A percentile compares a stretch with the other conserved stretches of the same genome.
Conservation (phyloP, 1,139 yeast species). For the Blastobotrys elegans region DNA sequence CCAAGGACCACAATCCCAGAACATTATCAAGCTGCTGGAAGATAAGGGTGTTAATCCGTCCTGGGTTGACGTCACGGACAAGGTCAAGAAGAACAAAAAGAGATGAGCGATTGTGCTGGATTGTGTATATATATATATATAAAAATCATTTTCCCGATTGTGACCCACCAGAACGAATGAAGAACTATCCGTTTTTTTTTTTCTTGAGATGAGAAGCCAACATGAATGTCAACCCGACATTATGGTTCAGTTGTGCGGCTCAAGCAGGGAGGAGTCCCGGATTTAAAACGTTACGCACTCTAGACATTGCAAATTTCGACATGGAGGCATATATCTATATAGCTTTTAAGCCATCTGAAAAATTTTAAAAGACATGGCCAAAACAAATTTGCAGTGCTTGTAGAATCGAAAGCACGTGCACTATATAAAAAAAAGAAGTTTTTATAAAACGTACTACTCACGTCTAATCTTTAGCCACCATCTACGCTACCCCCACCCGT, state of each 20-base stretch:
- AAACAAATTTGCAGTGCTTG: too few species aligned
- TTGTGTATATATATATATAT: not conserved
- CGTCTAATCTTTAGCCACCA: not conserved
- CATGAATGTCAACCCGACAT: too few species aligned
- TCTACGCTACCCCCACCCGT: not conserved
- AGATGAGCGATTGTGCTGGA: not conserved
- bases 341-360: too few species aligned
- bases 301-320: too few species aligned
- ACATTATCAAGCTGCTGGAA: conserved; percentile 53
- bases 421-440: not conserved
- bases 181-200: too few species aligned
- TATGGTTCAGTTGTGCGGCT: too few species aligned
- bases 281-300: too few species aligned
- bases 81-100: conserved; percentile 23
- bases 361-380: too few species aligned
- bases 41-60: conserved; percentile 60
- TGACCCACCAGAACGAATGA: not conserved
- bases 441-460: not conserved
- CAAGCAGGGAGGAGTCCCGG: too few species aligned
- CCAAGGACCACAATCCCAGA: conserved; percentile 82
- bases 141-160: not conserved
- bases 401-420: not conserved
- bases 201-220: not conserved
- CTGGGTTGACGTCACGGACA: conserved; percentile 67
- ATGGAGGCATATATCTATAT: too few species aligned